Percentiles rank a stretch among this genome's conserved stretches.
Conservation (phyloP, 129 eudicot species). For the Lactuca sativa region DNA sequence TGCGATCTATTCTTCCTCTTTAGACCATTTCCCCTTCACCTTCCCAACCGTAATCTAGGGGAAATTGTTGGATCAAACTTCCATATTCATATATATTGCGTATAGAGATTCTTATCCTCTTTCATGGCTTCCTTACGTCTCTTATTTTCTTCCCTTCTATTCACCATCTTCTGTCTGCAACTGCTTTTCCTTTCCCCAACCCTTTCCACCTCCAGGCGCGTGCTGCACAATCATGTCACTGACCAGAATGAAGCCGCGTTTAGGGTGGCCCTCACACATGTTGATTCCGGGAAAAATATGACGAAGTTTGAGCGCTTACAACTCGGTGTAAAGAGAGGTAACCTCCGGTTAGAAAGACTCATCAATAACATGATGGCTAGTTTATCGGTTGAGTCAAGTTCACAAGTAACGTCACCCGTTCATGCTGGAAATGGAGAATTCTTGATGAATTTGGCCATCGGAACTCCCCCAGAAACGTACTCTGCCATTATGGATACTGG, state of each 20-base stretch:
- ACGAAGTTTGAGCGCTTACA: slow-evolving; percentile 67
- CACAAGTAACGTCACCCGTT: slow-evolving; percentile 42
- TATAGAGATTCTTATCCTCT: neutral
- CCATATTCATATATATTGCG: neutral
- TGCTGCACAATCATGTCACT: slow-evolving; percentile 20
- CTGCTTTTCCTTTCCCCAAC: slow-evolving; percentile 31
- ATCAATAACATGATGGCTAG: slow-evolving; percentile 39
- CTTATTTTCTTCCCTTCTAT: slow-evolving; percentile 15
- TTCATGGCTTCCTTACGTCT: slow-evolving; percentile 30
- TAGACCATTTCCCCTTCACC: slow-evolving; percentile 20
- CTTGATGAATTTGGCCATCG: slow-evolving; percentile 67
- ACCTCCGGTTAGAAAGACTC: slow-evolving; percentile 47
- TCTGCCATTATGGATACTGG: slow-evolving; percentile 85
- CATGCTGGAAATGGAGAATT: slow-evolving; percentile 85
- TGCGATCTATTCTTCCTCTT: slow-evolving; percentile 12
- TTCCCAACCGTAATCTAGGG: neutral
- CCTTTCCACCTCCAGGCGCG: slow-evolving; percentile 55
- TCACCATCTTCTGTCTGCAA: slow-evolving; percentile 26
- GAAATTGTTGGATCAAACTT: neutral
- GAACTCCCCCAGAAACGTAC: slow-evolving; percentile 59
- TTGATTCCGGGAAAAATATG: slow-evolving; percentile 67
- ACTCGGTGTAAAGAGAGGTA: slow-evolving; percentile 65
- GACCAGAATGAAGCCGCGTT: slow-evolving; percentile 30
- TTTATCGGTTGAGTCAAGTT: slow-evolving; percentile 22
- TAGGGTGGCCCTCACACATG: slow-evolving; percentile 54